Base-by-base conservation (phyloP, 495 filamentous ascomycete genomes). In the Penicillium turbatum region DNA sequence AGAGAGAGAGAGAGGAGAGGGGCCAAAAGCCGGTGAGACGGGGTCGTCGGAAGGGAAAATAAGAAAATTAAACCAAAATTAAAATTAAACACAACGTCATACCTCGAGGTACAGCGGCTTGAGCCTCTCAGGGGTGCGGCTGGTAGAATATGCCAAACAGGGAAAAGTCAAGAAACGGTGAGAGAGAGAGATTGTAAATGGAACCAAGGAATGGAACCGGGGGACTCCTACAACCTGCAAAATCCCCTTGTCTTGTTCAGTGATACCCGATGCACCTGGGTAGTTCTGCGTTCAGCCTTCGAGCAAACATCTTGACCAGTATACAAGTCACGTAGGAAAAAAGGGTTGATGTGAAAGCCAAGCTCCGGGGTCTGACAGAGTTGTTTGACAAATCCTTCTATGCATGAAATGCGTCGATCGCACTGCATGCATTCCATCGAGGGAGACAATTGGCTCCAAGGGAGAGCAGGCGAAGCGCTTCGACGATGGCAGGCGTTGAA, bases 21-120 rank as follows among this genome's bases (percentile, higher is more conserved):
- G 51, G 59, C 42, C 42, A 62, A 64, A 67, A 60, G 54, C 59
- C 64, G 61, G 64, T 67, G 64, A 64, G 61, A 62, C 36, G 37
- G 17, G 15, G 27, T 16, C 16, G 17, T 12, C 40, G 4, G 3
- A 31, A 31, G 9, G n/a, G 15, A 37, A 16, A n/a, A n/a, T n/a
- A n/a, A 6, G 38, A 27, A 27, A 27, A 36, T 31, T 2, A 36
- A 43, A 17, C 12, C 32, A 26, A 17, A 26, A 13, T 34, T n/a
- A 13, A 17, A 45, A 43, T 17, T 15, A 27, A 10, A 24, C 11
- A 30, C 17, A 43, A 44, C 41, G 40, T 53, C 51, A 46, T 47
- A 54, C 7, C 24, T 32, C 30, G 35, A 30, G 29, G 40, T 21
- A 32, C n/a, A 24, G 16, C 19, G 50, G 39, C 30, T 53, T 45